phyloP scores from a whole-genome alignment of 306 rosid species.

The Luffa acutangula region DNA sequence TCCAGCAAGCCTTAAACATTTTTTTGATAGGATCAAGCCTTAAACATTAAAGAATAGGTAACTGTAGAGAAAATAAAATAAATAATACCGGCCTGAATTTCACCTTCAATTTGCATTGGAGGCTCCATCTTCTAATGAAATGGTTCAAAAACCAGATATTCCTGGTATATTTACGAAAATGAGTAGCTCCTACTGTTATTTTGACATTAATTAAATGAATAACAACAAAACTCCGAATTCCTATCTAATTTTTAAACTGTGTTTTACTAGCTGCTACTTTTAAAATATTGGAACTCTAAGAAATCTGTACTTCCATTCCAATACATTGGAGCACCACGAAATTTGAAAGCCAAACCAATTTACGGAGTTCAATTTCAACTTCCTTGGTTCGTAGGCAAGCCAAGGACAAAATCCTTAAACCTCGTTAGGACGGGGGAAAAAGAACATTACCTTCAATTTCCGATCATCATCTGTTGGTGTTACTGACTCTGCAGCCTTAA shows the following conservation, averaged over 20 bases:
- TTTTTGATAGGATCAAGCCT: neutral
- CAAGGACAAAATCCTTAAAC: neutral
- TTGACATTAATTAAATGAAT: neutral
- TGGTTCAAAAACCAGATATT: conserved; percentile 20
- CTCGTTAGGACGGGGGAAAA: neutral
- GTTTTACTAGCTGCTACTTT: neutral
- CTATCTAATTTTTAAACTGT: neutral
- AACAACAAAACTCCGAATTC: neutral
- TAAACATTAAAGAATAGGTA: conserved; percentile 1
- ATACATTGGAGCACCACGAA: neutral
- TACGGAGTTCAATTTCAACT: neutral
- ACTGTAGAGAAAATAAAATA: conserved; percentile 12
- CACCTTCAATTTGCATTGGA: neutral
- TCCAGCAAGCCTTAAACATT: neutral
- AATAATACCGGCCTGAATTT: conserved; percentile 30
- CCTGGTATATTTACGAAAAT: conserved; percentile 14
- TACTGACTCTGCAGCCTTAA: conserved; percentile 61
- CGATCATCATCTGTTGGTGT: conserved; percentile 21
- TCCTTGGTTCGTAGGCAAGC: neutral
- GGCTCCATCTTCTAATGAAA: conserved; percentile 12
- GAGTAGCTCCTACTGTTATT: neutral
- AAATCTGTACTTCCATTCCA: neutral
- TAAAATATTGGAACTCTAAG: neutral
- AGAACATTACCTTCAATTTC: conserved; percentile 23
- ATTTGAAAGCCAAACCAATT: conserved; percentile 7